Evolutionary conservation across 768 basidiomycete species (phyloP).

Genomic region (Suillus americanus): DNA sequence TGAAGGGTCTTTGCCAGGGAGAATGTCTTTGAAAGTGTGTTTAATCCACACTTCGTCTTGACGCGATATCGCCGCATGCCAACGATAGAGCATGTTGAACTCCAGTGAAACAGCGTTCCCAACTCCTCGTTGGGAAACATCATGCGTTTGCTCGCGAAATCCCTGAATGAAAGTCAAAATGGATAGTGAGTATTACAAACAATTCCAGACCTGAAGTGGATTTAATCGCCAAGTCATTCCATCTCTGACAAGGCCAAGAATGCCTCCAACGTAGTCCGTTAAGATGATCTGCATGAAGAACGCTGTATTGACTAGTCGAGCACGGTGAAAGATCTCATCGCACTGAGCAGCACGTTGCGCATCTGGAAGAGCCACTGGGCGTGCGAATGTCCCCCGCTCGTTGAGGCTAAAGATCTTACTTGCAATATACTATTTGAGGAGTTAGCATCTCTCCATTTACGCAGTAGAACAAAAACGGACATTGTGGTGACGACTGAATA

Average conservation of each 20-base stretch:
- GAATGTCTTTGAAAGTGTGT: constrained; percentile 41
- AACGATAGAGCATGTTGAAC: constrained; percentile 61
- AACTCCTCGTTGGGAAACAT: constrained; percentile 58
- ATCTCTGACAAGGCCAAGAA: constrained; percentile 68
- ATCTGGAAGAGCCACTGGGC: constrained; percentile 18
- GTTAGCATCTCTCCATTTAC: constrained; percentile 11
- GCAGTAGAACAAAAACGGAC: constrained; percentile 35
- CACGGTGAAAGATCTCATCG: constrained; percentile 74
- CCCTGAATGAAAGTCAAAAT: constrained; percentile 33
- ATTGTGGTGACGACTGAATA: constrained; percentile 75
- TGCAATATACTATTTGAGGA: constrained; percentile 57
- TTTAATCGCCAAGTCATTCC: constrained; percentile 66
- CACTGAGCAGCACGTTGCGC: constrained; percentile 49
- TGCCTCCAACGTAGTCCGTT: constrained; percentile 71
- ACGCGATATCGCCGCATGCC: constrained; percentile 64
- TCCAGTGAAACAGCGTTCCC: constrained; percentile 79
- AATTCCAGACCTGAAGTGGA: constrained; percentile 51
- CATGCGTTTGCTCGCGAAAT: constrained; percentile 51
- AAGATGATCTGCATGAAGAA: constrained; percentile 72
- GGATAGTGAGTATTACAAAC: neutral
- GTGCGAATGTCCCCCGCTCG: constrained; percentile 50
- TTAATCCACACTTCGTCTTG: constrained; percentile 59
- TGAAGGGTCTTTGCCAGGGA: constrained; percentile 40
- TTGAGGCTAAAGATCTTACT: constrained; percentile 68
- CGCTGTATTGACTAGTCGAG: constrained; percentile 72